Evolutionary conservation across 345 rosid genomes (phyloP).

Genomic region (Citrus inodora): DNA sequence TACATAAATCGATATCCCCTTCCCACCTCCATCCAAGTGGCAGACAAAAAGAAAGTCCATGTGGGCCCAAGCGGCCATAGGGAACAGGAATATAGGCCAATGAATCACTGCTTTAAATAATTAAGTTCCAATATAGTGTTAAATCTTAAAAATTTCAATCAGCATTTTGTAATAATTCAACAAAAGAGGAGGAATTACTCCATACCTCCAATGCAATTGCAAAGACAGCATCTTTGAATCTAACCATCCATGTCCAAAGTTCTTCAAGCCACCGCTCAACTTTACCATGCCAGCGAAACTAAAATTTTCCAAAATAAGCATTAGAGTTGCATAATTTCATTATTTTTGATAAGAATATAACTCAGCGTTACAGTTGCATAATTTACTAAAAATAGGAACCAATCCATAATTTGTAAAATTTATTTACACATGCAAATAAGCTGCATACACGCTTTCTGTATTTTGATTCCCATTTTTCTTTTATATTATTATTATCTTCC

Average conservation of each 20-base stretch:
- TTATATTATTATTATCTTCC: neutral
- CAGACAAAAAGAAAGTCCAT: neutral
- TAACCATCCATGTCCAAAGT: conserved; percentile 79
- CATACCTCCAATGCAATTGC: conserved; percentile 68
- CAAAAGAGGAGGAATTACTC: neutral
- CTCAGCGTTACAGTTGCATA: conserved; percentile 1
- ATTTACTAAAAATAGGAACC: neutral
- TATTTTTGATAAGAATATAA: no score
- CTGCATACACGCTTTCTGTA: neutral
- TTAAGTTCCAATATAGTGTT: neutral
- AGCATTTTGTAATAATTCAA: neutral
- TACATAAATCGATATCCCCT: neutral
- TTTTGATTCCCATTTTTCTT: neutral
- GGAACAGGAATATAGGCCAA: neutral
- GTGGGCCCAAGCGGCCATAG: neutral
- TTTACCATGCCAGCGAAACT: conserved; percentile 61
- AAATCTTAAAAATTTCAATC: neutral
- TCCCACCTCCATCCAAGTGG: neutral
- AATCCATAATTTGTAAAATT: neutral
- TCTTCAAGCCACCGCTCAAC: conserved; percentile 78
- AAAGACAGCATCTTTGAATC: conserved; percentile 72
- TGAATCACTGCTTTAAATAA: neutral
- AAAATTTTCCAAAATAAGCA: conserved; percentile 22
- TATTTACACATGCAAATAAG: neutral
- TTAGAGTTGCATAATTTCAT: neutral